Conservation (phyloP, 441 rosid species). For the Syzygium syzygioides region DNA sequence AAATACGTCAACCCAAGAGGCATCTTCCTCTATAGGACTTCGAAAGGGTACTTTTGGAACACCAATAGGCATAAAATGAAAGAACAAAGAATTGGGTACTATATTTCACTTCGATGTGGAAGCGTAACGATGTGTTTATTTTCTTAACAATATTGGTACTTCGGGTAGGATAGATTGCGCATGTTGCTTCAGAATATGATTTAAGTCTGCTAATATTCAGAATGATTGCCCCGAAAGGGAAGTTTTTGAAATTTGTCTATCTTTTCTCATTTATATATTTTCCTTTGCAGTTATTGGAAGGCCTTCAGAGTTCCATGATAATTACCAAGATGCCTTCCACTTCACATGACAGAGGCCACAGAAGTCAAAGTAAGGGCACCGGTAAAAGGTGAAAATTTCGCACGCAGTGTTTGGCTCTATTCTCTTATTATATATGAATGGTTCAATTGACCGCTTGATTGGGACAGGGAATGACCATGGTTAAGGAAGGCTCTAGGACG, state of each 20-base stretch:
- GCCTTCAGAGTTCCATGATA: slow-evolving; percentile 87
- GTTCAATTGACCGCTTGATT: slow-evolving; percentile 4
- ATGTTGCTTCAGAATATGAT: background rate
- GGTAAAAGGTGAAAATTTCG: slow-evolving; percentile 43
- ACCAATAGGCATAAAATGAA: background rate
- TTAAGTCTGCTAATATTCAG: background rate
- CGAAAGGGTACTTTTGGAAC: no score
- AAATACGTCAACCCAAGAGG: no score
- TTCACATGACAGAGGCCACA: slow-evolving; percentile 63
- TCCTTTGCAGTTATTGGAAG: slow-evolving; percentile 72
- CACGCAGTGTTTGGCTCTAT: background rate
- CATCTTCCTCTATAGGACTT: no score
- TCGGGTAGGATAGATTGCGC: background rate
- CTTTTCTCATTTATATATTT: slow-evolving; percentile 6
- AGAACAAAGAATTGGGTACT: background rate
- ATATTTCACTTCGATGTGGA: background rate
- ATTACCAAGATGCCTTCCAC: slow-evolving; percentile 75
- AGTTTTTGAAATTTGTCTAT: background rate
- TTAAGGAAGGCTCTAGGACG: slow-evolving; percentile 11
- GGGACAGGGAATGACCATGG: slow-evolving; percentile 50
- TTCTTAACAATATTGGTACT: background rate
- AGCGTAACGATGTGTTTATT: no score
- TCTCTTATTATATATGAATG: background rate
- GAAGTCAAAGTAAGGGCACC: slow-evolving; percentile 43
- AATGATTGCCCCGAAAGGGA: background rate